Evolutionary conservation across 2,329 filamentous ascomycete species (phyloP).

Genomic region (Epichloe festucae): DNA sequence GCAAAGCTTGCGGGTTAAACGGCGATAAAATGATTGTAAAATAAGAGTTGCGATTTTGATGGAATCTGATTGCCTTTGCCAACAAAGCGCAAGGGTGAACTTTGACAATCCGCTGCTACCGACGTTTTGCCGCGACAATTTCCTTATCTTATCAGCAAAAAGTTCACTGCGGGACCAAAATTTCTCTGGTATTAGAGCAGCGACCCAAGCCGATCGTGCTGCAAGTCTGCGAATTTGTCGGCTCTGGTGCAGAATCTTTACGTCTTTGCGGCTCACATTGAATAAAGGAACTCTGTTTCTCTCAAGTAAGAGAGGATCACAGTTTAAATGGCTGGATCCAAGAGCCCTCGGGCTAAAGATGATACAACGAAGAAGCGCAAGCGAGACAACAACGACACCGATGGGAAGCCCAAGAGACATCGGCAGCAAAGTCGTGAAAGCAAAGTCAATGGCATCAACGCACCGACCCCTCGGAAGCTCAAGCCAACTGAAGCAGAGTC

Average conservation of each 20-base stretch:
- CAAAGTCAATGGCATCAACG: constrained; percentile 14
- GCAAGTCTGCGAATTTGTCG: constrained; percentile 1
- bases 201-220: neutral
- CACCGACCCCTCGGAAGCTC: neutral
- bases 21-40: neutral
- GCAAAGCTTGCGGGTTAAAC: neutral
- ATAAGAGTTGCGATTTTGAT: neutral
- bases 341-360: constrained; percentile 20
- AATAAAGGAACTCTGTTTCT: neutral
- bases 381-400: constrained; percentile 29
- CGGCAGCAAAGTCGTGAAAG: constrained; percentile 19
- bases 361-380: constrained; percentile 34
- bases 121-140: constrained; percentile 17
- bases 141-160: constrained; percentile 30
- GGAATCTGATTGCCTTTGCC: neutral
- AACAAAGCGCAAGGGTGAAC: neutral
- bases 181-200: constrained; percentile 15
- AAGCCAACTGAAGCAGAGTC: constrained; percentile 4
- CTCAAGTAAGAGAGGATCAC: neutral
- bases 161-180: constrained; percentile 28
- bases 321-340: constrained; percentile 22
- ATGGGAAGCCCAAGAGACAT: constrained; percentile 28
- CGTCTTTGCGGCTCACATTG: neutral
- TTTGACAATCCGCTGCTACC: constrained; percentile 15
- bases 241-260: constrained; percentile 4